A percentile compares a stretch with the other conserved stretches of the same genome.
Conservation (phyloP, 805 yeast species). For the Candida vartiovaarae region DNA sequence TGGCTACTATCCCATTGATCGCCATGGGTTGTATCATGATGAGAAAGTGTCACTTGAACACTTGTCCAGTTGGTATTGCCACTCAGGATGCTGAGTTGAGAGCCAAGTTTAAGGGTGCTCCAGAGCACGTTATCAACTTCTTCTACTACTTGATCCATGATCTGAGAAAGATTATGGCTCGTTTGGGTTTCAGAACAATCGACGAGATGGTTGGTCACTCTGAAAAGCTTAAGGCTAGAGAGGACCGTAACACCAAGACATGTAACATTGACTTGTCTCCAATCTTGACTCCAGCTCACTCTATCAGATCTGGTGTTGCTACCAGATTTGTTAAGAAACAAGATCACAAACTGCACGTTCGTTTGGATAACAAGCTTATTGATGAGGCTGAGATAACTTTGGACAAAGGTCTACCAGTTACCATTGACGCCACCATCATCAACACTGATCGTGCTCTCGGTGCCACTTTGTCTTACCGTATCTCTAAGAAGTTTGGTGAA, state of each 20-base stretch:
- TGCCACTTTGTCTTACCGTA: constrained; percentile 87
- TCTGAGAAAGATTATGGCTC: constrained; percentile 88
- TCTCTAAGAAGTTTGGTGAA: constrained; percentile 91
- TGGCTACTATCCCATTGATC: constrained; percentile 94
- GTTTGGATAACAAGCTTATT: constrained; percentile 91
- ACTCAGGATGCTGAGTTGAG: constrained; percentile 95
- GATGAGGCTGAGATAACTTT: constrained; percentile 95
- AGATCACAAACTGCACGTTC: constrained; percentile 87
- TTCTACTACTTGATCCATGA: constrained; percentile 93
- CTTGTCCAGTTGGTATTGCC: constrained; percentile 98
- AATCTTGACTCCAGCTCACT: constrained; percentile 92
- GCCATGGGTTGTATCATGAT: constrained; percentile 97
- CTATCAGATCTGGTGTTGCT: constrained; percentile 94
- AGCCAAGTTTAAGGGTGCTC: constrained; percentile 90
- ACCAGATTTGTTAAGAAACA: constrained; percentile 88
- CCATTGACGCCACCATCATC: constrained; percentile 86
- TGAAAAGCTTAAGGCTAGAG: constrained; percentile 80
- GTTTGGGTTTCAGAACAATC: constrained; percentile 88
- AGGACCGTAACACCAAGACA: constrained; percentile 84
- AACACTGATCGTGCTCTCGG: constrained; percentile 97
- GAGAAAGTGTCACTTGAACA: constrained; percentile 88
- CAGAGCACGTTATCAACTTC: constrained; percentile 97
- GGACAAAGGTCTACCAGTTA: constrained; percentile 93
- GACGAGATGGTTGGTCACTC: constrained; percentile 99
- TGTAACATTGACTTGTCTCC: constrained; percentile 89